Evolutionary conservation across 106 monocot genomes (phyloP).

Genomic region (Dendrobium nobile): DNA sequence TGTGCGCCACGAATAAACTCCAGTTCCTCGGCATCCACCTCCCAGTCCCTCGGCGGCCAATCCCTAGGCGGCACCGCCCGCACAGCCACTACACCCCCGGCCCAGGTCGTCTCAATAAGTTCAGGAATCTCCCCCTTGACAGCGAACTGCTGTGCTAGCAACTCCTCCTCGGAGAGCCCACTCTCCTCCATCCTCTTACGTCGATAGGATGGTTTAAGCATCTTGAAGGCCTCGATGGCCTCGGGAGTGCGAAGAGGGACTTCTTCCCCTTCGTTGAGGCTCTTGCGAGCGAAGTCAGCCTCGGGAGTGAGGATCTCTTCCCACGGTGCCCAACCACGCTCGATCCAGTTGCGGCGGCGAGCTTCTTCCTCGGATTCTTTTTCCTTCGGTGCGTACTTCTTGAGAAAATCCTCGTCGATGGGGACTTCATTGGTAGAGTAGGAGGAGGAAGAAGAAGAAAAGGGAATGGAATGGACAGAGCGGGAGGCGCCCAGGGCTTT

Average conservation of each 20-base stretch:
- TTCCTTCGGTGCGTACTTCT: constrained; percentile 39
- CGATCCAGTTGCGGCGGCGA: constrained; percentile 73
- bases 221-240: constrained; percentile 76
- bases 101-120: constrained; percentile 61
- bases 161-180: constrained; percentile 66
- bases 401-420: constrained; percentile 58
- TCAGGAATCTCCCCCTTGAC: constrained; percentile 74
- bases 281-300: constrained; percentile 81
- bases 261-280: constrained; percentile 90
- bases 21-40: constrained; percentile 75
- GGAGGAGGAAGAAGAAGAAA: constrained; percentile 14
- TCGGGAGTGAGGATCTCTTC: constrained; percentile 91
- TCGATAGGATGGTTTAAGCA: constrained; percentile 79
- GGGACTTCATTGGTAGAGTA: constrained; percentile 68
- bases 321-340: constrained; percentile 97
- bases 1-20: constrained; percentile 78
- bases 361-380: constrained; percentile 70
- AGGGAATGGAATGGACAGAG: background rate
- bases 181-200: constrained; percentile 68
- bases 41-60: constrained; percentile 96
- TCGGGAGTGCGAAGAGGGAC: constrained; percentile 80
- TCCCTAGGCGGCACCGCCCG: constrained; percentile 78
- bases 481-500: background rate
- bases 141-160: constrained; percentile 42
- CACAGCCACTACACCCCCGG: constrained; percentile 47